A percentile compares a stretch with the other conserved stretches of the same genome.
These are phyloP conservation scores for Sporothrix pallida DNA, from an alignment of 2,329 filamentous ascomycete species.

Conservation along the genomic window DNA sequence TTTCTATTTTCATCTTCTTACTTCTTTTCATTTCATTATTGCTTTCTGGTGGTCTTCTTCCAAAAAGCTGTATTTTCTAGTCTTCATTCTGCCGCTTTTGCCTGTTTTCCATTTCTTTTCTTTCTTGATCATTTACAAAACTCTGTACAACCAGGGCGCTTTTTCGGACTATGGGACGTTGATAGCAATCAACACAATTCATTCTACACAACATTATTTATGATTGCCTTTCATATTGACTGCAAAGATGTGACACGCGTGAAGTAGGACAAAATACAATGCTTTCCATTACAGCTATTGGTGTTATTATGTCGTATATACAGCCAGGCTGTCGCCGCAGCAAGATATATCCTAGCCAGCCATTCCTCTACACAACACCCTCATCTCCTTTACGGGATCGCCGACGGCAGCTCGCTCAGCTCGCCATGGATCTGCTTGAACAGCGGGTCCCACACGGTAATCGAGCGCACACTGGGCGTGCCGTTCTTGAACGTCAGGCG, in stretches of 20 bases:
- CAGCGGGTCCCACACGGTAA: conserved; percentile 34
- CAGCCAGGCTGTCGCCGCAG: neutral
- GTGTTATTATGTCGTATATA: neutral
- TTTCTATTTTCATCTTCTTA: neutral
- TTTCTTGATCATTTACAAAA: neutral
- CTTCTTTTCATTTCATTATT: neutral
- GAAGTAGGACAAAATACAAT: neutral
- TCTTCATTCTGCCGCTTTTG: conserved; percentile 33
- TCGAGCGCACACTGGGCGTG: conserved; percentile 30
- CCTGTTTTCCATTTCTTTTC: neutral
- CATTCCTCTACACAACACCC: neutral
- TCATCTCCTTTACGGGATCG: conserved; percentile 24
- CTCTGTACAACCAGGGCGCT: conserved; percentile 2
- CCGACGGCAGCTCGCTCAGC: conserved; percentile 32
- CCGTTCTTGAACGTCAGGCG: conserved; percentile 33
- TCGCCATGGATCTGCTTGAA: conserved; percentile 37
- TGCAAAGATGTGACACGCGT: neutral
- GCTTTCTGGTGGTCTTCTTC: neutral
- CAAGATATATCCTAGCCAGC: neutral
- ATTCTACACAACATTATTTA: neutral
- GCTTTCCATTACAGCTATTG: conserved; percentile 6
- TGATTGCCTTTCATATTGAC: no score
- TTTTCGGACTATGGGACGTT: neutral
- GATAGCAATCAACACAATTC: neutral
- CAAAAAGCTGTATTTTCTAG: conserved; percentile 20